Percentiles rank a stretch among this genome's conserved stretches.
Evolutionary conservation across 257 asterid genomes (phyloP).

Genomic region (Marsdenia floribunda): DNA sequence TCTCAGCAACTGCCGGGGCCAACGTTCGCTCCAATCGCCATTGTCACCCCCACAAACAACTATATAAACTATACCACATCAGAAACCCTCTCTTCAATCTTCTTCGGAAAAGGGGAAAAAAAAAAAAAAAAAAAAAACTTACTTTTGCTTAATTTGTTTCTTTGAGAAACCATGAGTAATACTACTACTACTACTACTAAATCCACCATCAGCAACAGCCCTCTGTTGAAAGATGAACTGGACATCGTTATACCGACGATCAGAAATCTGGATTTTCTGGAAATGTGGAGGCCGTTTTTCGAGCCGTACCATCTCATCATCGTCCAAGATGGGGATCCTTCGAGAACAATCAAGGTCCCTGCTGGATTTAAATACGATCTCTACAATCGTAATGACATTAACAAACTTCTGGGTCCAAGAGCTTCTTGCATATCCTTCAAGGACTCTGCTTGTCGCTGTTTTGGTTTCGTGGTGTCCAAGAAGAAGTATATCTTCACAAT

Average conservation of each 20-base stretch:
- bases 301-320: constrained; percentile 81
- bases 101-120: too few relatives aligned
- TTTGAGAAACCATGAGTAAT: constrained; percentile 35
- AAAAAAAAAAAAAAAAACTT: too few relatives aligned
- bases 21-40: too few relatives aligned
- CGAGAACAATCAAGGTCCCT: constrained; percentile 74
- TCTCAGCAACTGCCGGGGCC: too few relatives aligned
- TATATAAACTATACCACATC: constrained; percentile 10
- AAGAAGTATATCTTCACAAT: constrained; percentile 95
- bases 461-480: constrained; percentile 88
- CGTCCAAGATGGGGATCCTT: constrained; percentile 90
- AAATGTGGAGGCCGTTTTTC: constrained; percentile 92
- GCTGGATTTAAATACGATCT: constrained; percentile 74
- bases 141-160: not conserved
- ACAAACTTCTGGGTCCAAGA: constrained; percentile 67
- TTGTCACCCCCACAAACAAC: too few relatives aligned
- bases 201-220: constrained; percentile 13
- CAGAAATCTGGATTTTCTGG: constrained; percentile 78
- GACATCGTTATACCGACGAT: constrained; percentile 92
- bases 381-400: constrained; percentile 78
- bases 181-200: constrained; percentile 19
- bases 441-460: constrained; percentile 96
- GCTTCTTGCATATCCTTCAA: constrained; percentile 87
- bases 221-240: constrained; percentile 68
- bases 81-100: not conserved